Conservation (phyloP, 2,329 filamentous ascomycete genomes). For the Didymellaceae sp. region DNA sequence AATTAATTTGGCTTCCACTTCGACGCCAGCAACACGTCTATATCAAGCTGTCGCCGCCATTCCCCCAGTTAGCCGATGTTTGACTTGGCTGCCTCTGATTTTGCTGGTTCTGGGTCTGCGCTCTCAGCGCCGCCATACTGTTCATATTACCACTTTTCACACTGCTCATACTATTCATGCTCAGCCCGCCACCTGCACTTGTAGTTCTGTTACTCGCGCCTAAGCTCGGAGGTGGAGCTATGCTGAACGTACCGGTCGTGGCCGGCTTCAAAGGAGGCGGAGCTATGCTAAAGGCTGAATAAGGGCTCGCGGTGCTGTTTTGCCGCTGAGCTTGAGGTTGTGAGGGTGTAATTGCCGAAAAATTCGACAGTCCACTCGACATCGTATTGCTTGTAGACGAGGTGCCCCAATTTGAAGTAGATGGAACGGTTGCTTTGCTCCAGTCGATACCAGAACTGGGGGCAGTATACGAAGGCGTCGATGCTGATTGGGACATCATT, state of each 20-base stretch:
- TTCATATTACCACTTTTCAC: conserved; percentile 24
- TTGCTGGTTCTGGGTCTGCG: conserved; percentile 33
- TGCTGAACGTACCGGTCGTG: conserved; percentile 30
- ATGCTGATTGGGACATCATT: conserved; percentile 34
- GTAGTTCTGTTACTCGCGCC: conserved; percentile 18
- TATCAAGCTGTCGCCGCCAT: conserved; percentile 40
- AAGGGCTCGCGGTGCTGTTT: conserved; percentile 33
- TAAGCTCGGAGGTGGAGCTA: conserved; percentile 32
- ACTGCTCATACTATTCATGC: conserved; percentile 24
- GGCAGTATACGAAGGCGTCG: conserved; percentile 33
- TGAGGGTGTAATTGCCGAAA: conserved; percentile 62
- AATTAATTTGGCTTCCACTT: too few species aligned
- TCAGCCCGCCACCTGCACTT: conserved; percentile 17
- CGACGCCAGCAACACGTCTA: neutral
- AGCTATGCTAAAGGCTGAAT: conserved; percentile 48
- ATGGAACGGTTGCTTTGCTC: conserved; percentile 34
- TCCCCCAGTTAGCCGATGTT: conserved; percentile 29
- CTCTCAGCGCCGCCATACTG: conserved; percentile 33
- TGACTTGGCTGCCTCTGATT: conserved; percentile 29
- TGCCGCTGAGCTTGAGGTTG: conserved; percentile 26
- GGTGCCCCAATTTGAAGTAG: conserved; percentile 35
- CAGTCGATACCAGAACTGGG: conserved; percentile 39
- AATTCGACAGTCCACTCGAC: conserved; percentile 45
- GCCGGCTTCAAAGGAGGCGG: conserved; percentile 40
- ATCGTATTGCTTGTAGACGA: conserved; percentile 21